Evolutionary conservation across 202 grass and related monocot genomes (phyloP).

Genomic region (Schoenoplectus triqueter): DNA sequence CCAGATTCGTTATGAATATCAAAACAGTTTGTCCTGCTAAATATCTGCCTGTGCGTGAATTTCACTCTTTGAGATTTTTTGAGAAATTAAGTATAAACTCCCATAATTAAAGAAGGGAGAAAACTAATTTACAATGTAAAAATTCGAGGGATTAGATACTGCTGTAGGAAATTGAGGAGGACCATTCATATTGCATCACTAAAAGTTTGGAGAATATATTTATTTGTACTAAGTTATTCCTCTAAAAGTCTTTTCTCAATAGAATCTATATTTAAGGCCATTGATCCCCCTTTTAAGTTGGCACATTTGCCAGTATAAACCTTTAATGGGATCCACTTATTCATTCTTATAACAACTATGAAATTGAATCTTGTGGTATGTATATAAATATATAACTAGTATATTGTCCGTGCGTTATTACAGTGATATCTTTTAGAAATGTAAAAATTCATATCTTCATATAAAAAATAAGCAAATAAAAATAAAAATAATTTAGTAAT

Average conservation of each 20-base stretch:
- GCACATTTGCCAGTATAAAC: background rate
- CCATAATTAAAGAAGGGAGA: background rate
- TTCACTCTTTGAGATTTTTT: background rate
- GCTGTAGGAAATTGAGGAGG: conserved; percentile 3
- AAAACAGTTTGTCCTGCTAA: background rate
- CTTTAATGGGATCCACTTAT: too few relatives aligned
- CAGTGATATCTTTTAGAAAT: too few relatives aligned
- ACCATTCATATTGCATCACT: conserved; percentile 23
- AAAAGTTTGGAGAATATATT: conserved; percentile 23
- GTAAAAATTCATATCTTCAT: too few relatives aligned
- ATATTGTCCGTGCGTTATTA: too few relatives aligned
- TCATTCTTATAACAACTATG: too few relatives aligned
- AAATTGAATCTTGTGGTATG: too few relatives aligned
- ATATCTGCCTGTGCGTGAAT: background rate
- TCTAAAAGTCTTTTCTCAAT: background rate
- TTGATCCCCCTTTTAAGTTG: background rate
- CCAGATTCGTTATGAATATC: background rate
- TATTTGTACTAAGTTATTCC: conserved; percentile 33
- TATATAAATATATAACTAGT: too few relatives aligned
- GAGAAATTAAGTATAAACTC: background rate
- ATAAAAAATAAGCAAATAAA: too few relatives aligned
- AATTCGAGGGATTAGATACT: conserved; percentile 1
- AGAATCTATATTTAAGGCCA: conserved; percentile 21
- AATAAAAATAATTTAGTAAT: too few relatives aligned
- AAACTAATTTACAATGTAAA: background rate